Conservation (phyloP, 164 flowering plant genomes). For the Warburgia ugandensis region DNA sequence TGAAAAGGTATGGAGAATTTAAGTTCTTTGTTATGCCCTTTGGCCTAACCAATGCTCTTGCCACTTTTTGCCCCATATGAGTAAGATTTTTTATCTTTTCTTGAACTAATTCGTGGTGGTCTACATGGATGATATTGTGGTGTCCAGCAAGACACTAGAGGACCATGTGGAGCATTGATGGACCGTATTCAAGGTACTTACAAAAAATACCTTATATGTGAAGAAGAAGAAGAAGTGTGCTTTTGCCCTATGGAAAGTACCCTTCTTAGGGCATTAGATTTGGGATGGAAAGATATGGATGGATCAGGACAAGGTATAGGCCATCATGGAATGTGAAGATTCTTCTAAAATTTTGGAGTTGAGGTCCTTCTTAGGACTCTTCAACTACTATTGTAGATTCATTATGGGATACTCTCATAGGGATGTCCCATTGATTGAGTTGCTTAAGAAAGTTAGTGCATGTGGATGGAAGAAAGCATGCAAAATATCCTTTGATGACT, state of each 20-base stretch:
- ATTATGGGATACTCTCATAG: background rate
- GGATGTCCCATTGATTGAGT: background rate
- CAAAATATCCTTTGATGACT: background rate
- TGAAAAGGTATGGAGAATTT: background rate
- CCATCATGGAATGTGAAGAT: background rate
- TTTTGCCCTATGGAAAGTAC: background rate
- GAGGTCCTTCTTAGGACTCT: background rate
- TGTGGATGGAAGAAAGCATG: background rate
- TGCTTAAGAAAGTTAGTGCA: background rate
- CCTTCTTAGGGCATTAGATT: no score
- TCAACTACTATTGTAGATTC: background rate
- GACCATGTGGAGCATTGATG: background rate
- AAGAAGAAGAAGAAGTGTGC: conserved; percentile 1
- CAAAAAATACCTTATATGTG: background rate
- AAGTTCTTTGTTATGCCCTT: background rate
- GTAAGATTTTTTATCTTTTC: background rate
- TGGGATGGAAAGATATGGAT: background rate
- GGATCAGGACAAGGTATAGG: background rate
- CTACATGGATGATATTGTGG: background rate
- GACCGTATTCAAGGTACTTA: background rate
- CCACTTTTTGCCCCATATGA: background rate
- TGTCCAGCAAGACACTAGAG: background rate
- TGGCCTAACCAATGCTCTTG: conserved; percentile 1
- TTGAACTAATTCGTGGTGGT: background rate
- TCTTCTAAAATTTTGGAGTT: background rate